phyloP scores from a whole-genome alignment of 441 rosid genomes.

The Jatropha podagrica region DNA sequence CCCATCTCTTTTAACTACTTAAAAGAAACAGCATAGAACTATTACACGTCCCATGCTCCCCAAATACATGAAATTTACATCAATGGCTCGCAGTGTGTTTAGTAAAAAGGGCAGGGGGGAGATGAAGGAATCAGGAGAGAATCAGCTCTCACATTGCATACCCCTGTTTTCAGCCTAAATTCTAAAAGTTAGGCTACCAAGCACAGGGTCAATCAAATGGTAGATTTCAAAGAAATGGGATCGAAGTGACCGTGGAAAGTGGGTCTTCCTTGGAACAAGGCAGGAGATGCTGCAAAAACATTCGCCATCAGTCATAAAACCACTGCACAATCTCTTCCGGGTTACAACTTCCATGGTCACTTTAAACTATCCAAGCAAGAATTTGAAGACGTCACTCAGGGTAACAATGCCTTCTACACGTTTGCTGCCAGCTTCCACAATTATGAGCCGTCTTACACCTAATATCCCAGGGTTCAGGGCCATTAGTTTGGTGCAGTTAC shows the following conservation, averaged over 20 bases:
- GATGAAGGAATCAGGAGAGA: constrained; percentile 18
- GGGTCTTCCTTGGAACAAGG: constrained; percentile 16
- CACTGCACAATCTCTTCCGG: constrained; percentile 22
- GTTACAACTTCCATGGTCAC: constrained; percentile 13
- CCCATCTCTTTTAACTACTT: constrained; percentile 17
- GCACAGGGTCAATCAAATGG: constrained; percentile 34
- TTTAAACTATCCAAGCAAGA: constrained; percentile 61
- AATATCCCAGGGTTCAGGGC: constrained; percentile 19
- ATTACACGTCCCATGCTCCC: constrained; percentile 29
- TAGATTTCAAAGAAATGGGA: constrained; percentile 21
- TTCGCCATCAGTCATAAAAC: background rate
- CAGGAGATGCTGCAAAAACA: constrained; percentile 23
- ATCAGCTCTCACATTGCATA: constrained; percentile 29
- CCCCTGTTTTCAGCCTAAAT: constrained; percentile 36
- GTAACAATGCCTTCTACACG: constrained; percentile 94
- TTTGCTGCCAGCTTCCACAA: constrained; percentile 97
- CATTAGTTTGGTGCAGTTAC: background rate
- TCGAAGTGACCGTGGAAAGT: constrained; percentile 11
- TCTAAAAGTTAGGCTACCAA: constrained; percentile 34
- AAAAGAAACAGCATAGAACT: constrained; percentile 26
- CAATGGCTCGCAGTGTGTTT: constrained; percentile 16
- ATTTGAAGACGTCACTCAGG: constrained; percentile 75
- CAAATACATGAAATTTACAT: constrained; percentile 34
- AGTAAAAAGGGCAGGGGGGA: constrained; percentile 11
- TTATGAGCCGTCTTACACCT: constrained; percentile 89